Evolutionary conservation across 176 grass and related monocot genomes (phyloP), one percentile per base, ranked within the genome.

Genomic region (Aegilops umbellulata): DNA sequence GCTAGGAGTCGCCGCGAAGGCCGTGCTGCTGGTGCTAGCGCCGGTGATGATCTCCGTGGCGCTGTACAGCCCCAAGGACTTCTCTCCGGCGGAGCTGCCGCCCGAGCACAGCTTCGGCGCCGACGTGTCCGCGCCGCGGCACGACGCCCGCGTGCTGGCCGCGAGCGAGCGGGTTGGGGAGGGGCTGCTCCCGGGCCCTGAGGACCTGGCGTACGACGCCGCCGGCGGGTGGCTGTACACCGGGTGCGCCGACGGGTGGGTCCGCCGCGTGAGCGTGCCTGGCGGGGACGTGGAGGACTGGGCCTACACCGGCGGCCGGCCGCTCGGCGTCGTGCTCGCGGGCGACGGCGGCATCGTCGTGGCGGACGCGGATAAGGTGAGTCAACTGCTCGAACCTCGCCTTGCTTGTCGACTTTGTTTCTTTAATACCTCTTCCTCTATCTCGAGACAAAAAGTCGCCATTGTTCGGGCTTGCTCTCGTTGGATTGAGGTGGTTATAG

Each of bases 201-300:
- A 97, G 89, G 95, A 97, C 89, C 30, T 97, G 12, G 92, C 87
- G 2, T 90, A 88, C 78, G 92, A 97, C 70, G 76, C 62, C 6
- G 87, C 86, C 60, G 79, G 74, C 17, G 78, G 68, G 30, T 86
- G 83, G 80, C 46, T 97, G 41, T 97, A 94, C 86, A 94, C 92
- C 5, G 90, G 92, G 2, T 97, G 95, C 74, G 3, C 29, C 5
- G 95, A 97, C 68, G 92, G 95, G 57, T 97, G 95, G 95, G 90
- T 97, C 22, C 31, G 89, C 64, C 78, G 92, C 76, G 89, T 97
- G 15, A 80, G 81, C 74, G 80, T 97, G 7, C 57, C 64, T 0
- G 79, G 26, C 25, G 84, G 51, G 15, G 84, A 90, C 35, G 86
- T 97, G 11, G 90, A 97, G 76, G 89, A 94, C 19, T 97, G 95